Evolutionary conservation across 2,329 filamentous ascomycete genomes (phyloP).

Genomic region (Monilinia aucupariae): DNA sequence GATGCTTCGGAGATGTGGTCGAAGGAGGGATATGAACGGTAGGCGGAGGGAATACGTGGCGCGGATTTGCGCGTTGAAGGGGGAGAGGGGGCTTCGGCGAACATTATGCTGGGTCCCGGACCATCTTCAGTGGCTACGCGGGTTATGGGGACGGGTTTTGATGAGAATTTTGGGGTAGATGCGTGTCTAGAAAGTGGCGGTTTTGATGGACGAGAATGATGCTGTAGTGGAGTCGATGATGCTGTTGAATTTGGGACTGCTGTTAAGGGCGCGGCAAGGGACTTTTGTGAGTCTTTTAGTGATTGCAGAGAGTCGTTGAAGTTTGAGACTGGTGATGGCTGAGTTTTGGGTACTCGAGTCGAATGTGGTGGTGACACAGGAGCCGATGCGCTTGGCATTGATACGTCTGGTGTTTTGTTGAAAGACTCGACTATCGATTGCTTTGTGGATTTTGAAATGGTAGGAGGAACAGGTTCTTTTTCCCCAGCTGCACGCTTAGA

Average conservation of each 20-base stretch:
- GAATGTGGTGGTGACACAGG: conserved; percentile 11
- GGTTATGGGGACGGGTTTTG: conserved; percentile 21
- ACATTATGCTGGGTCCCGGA: conserved; percentile 68
- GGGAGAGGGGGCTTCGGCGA: conserved; percentile 23
- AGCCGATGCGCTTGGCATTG: background rate
- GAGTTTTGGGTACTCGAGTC: conserved; percentile 13
- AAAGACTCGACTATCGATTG: conserved; percentile 2
- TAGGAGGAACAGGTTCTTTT: conserved; percentile 28
- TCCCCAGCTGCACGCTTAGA: conserved; percentile 35
- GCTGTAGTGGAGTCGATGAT: conserved; percentile 35
- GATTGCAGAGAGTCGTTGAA: conserved; percentile 31
- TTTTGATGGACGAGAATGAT: conserved; percentile 48
- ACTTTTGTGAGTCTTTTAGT: conserved; percentile 65
- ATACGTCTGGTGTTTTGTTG: background rate
- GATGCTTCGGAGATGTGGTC: conserved; percentile 47
- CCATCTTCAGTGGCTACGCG: conserved; percentile 57
- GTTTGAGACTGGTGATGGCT: conserved; percentile 21
- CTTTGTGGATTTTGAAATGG: conserved; percentile 21
- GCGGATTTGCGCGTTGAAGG: conserved; percentile 28
- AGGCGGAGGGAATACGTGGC: conserved; percentile 26
- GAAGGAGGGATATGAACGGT: conserved; percentile 22
- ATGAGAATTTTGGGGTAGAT: conserved; percentile 34
- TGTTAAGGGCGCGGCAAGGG: conserved; percentile 60
- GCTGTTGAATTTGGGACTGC: background rate
- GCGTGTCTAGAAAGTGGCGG: conserved; percentile 37